These are phyloP conservation scores for Strigomonas culicis DNA, from an alignment of 208 protist genomes.

Conservation along the genomic window DNA sequence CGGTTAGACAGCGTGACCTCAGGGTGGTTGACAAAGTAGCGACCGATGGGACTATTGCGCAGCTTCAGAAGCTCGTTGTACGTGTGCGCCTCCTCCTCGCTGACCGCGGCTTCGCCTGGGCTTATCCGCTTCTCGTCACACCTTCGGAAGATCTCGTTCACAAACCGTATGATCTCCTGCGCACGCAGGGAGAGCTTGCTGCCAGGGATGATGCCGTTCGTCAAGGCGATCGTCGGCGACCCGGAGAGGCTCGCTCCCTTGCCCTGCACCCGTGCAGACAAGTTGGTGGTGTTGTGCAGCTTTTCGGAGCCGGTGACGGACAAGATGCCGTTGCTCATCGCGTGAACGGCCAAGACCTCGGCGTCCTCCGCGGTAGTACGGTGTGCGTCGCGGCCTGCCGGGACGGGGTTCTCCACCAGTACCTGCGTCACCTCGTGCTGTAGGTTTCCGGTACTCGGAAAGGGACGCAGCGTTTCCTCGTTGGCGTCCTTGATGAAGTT, in stretches of 20 bases:
- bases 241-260: no score
- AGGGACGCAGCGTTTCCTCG: no score
- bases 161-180: conserved; percentile 23
- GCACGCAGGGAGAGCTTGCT: conserved; percentile 26
- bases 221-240: background rate
- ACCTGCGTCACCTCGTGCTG: no score
- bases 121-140: conserved; percentile 22
- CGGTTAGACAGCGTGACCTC: conserved; percentile 78
- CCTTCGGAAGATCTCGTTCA: conserved; percentile 42
- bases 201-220: background rate
- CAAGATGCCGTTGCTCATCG: background rate
- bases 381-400: no score
- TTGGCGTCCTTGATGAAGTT: no score
- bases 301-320: no score
- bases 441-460: no score
- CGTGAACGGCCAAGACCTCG: no score
- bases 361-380: no score
- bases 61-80: conserved; percentile 44
- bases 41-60: conserved; percentile 39
- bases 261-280: no score
- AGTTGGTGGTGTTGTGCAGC: no score
- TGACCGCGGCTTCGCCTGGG: conserved; percentile 13
- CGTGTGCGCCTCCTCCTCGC: conserved; percentile 34
- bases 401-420: no score
- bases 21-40: conserved; percentile 61